Conservation (phyloP, 1,139 yeast genomes). For the Debaryomyces robertsiae region DNA sequence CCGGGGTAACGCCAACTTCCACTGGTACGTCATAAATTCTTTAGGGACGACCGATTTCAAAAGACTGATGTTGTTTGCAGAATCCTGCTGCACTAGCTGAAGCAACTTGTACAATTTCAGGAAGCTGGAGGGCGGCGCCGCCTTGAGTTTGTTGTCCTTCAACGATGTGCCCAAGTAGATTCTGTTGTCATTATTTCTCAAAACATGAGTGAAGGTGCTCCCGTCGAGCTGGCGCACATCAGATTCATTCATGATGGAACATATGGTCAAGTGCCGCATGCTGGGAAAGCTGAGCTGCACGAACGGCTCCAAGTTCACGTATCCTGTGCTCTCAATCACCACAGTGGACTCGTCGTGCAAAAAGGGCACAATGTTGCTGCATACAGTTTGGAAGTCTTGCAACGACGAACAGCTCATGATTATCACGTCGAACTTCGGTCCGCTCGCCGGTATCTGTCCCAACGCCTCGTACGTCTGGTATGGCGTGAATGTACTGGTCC, state of each 20-base stretch:
- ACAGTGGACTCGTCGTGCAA: slow-evolving; percentile 46
- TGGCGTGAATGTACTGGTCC: slow-evolving; percentile 26
- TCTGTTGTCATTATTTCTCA: slow-evolving; percentile 38
- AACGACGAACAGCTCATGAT: slow-evolving; percentile 40
- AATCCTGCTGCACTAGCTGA: slow-evolving; percentile 37
- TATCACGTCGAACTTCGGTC: slow-evolving; percentile 36
- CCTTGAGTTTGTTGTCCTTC: slow-evolving; percentile 15
- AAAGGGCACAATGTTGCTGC: slow-evolving; percentile 30
- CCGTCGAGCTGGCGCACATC: slow-evolving; percentile 51
- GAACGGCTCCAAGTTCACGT: slow-evolving; percentile 71
- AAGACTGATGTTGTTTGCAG: slow-evolving; percentile 38
- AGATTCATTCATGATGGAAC: slow-evolving; percentile 66
- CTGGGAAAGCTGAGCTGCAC: slow-evolving; percentile 41
- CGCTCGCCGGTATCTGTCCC: slow-evolving; percentile 20
- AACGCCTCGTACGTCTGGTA: slow-evolving; percentile 21
- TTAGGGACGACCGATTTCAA: slow-evolving; percentile 53
- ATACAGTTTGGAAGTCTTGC: slow-evolving; percentile 42
- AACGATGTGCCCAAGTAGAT: slow-evolving; percentile 43
- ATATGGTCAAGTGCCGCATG: slow-evolving; percentile 40
- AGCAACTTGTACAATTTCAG: slow-evolving; percentile 35
- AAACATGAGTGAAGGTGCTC: slow-evolving; percentile 29
- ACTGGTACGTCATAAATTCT: slow-evolving; percentile 73
- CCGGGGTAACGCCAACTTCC: slow-evolving; percentile 82
- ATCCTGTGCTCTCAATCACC: slow-evolving; percentile 69
- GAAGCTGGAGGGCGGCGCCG: slow-evolving; percentile 22